Evolutionary conservation across 2,329 filamentous ascomycete species (phyloP), one percentile per base, ranked within the genome.

Genomic region (Cercospora sojina): DNA sequence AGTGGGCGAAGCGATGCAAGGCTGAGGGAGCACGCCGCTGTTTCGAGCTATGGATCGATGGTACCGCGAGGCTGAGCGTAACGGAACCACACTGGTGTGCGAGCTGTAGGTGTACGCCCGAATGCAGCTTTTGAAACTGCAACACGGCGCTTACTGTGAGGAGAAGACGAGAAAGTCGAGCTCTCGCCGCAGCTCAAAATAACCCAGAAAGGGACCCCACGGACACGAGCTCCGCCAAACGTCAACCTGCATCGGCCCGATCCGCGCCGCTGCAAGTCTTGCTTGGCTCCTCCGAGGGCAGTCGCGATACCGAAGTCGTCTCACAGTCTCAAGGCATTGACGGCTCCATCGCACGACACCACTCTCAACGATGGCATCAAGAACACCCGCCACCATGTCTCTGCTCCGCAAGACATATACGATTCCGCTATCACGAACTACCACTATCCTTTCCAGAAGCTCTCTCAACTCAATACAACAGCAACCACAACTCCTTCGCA

Each of bases 401-500:
- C 69, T 76, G 1, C 64, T 77, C 41, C 69, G 71, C 31, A 64
- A 58, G 58, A 56, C 62, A 16, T 23, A 65, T 9, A 59, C 18
- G 2, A 25, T 20, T 13, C 58, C 65, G 12, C 56, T 71, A 5
- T 67, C 72, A 5, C 70, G 69, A 68, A 72, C 72, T 18, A 71
- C 71, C n/a, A 64, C 69, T 56, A 74, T 72, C 59, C 67, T 73
- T 35, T 29, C 71, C 68, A 65, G 64, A 72, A 59, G 23, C 67
- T 80, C 78, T 71, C 79, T 76, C 51, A 76, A 75, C 62, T 75
- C 76, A 47, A 80, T 80, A 80, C 62, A 80, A 80, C 65, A 70
- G 73, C 63, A 73, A 76, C 25, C 25, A 56, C 51, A 55, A 29
- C 27, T 5, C 29, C 51, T 56, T 25, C 51, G 51, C 51, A 13